Evolutionary conservation across 495 filamentous ascomycete species (phyloP), one percentile per base, ranked within the genome.

Genomic region (Jackrogersella multiformis): DNA sequence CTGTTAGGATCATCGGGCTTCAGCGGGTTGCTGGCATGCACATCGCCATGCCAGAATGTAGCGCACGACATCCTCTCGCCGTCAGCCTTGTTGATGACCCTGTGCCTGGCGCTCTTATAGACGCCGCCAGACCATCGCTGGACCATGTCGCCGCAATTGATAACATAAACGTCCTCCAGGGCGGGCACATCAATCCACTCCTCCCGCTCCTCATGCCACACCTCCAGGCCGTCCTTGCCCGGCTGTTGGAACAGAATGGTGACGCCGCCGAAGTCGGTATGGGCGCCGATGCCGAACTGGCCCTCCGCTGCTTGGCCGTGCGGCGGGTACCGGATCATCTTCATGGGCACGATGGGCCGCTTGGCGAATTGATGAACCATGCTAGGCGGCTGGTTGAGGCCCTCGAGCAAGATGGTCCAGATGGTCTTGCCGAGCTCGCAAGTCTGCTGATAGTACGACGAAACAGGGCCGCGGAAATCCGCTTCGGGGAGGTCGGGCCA

Each of bases 171-270:
- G n/a, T 48, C 44, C 13, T 48, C 44, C 0, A 26, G 4, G 4
- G 13, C 21, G 1, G 44, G 44, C 20, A 48, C 44, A 6, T 5
- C 6, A n/a, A 48, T 26, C 44, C 21, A 48, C 4, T 26, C 44
- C 44, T 48, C 44, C 7, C 4, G 7, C 2, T 2, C 8, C 5
- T 10, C 8, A 6, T 48, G 13, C 44, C 44, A 48, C 8, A 48
- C 44, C 24, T 48, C 8, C 5, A 48, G 24, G 23, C 44, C 44
- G 1, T 48, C 44, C 1, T 4, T 26, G 2, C 12, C 44, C 8
- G 44, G 44, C 24, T 48, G 44, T 23, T 48, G 44, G 8, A 48
- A 10, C 21, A 48, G 44, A 6, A 30, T 30, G 44, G 44, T 48
- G 8, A 48, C 13, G 23, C 8, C 23, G 13, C 44, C 13, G 44